Base-by-base conservation (phyloP, 345 rosid genomes). In the Alliaria petiolata region DNA sequence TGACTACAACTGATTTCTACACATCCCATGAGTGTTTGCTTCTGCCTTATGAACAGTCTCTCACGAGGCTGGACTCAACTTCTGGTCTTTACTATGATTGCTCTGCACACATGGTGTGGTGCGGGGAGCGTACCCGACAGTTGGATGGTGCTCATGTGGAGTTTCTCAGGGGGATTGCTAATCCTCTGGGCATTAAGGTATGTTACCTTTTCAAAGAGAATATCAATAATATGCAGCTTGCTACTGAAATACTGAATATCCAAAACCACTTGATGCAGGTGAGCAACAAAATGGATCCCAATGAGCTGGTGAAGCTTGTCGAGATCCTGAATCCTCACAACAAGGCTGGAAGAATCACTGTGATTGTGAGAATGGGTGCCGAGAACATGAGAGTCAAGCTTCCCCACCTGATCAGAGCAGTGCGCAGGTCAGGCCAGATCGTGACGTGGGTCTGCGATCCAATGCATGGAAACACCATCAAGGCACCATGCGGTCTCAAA, bases 371-470 rank as follows among this genome's bases (percentile, higher is more conserved):
- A 80, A 86, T 86, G 90, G 88, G 90, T 33, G 90, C 90, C 1
- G 86, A 86, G 62, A 86, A 82, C 77, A 81, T 84, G 85, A 82
- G 85, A 28, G 90, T 84, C 7, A 86, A 81, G 81, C 82, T 84
- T 71, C 88, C 88, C 0, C 84, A 83, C 47, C 70, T 86, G 62
- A 69, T 83, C 81, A 84, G 87, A 79, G 87, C 88, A 15, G 87
- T 81, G 26, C 81, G 88, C n/a, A 67, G 83, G 50, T 84, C 86
- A 38, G 91, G 89, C 52, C 84, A 84, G 65, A 70, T 84, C 36
- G 88, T 86, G 72, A 83, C 88, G 61, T 86, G 91, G 91, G 88
- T 86, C 43, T 76, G 81, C 26, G 91, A 86, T 81, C 91, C 88
- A 5, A 80, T 86, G 87, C 90, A 86, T 6, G 88, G 90, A 49